Evolutionary conservation across 306 rosid genomes (phyloP), one percentile per base, ranked within the genome.

Genomic region (Cucumis cinereus): DNA sequence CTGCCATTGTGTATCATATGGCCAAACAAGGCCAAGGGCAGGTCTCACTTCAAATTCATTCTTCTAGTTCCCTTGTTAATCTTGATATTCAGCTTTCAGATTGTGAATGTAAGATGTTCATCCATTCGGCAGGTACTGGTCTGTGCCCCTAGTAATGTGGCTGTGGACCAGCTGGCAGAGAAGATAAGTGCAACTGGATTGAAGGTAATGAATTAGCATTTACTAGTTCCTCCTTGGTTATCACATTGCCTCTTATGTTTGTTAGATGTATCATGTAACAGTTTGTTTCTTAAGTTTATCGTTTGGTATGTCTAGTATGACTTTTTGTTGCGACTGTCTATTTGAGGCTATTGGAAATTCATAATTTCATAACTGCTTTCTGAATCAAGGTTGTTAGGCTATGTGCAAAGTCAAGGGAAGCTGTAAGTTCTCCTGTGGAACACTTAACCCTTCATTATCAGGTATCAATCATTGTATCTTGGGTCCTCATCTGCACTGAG

Each of bases 11-110:
- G 69, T 95, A 95, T 87, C 99, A 95, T 90, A 95, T 95, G 99
- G 99, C 99, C 77, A 95, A 95, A 86, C 99, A 95, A 86, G 98
- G 97, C 76, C 99, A 95, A 85, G 99, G 99, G 43, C 99, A 95
- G 92, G 98, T 91, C 80, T 70, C 15, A 57, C 14, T 41, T 23
- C 43, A 15, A 19, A 36, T 22, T 16, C 20, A 38, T 62, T 30
- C 5, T 24, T 24, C 6, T 66, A 12, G 40, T 79, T 3, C 70
- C 4, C 60, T 38, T 9, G 47, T 30, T 52, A 41, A 50, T 66
- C 62, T 66, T 81, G 4, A 62, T 43, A 24, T 7, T 28, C 36
- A 43, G 36, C 41, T 47, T 11, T 20, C 13, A 22, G 55, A 71
- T 24, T 47, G 28, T 49, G 36, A 71, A 47, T 23, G 28, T 43